Evolutionary conservation across 495 filamentous ascomycete genomes (phyloP).

Genomic region (Ramalina peruviana): DNA sequence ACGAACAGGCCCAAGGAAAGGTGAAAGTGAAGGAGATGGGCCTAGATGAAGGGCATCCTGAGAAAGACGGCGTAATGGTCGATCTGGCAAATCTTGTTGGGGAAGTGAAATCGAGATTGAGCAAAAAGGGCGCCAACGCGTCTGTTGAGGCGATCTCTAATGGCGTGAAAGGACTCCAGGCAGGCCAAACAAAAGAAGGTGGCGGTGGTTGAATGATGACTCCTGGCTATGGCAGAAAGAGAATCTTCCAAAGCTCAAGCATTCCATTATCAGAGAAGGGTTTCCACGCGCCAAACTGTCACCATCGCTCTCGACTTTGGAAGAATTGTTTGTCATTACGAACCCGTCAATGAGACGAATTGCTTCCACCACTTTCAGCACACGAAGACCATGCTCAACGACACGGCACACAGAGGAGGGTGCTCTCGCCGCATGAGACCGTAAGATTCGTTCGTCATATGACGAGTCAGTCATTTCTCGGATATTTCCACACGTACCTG

Average conservation of each 20-base stretch:
- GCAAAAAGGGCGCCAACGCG: conserved; percentile 4
- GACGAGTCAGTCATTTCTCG: too few relatives aligned
- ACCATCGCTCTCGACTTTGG: too few relatives aligned
- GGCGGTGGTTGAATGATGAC: not conserved
- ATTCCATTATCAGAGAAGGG: not conserved
- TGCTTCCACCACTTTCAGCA: too few relatives aligned
- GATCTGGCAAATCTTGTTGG: conserved; percentile 41
- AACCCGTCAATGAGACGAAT: too few relatives aligned
- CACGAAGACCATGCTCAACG: too few relatives aligned
- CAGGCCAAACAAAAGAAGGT: not conserved
- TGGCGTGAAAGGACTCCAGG: not conserved
- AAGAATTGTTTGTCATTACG: too few relatives aligned
- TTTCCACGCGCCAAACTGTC: not conserved
- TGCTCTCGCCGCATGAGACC: too few relatives aligned
- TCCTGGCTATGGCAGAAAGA: too few relatives aligned
- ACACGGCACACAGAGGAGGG: too few relatives aligned
- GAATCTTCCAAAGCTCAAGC: not conserved
- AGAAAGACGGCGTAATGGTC: conserved; percentile 73
- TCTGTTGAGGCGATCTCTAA: not conserved
- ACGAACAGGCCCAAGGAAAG: conserved; percentile 60
- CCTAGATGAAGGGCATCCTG: conserved; percentile 60
- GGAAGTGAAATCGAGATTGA: conserved; percentile 42
- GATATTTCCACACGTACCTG: not conserved
- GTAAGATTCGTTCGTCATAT: too few relatives aligned
- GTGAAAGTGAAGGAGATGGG: conserved; percentile 80